A percentile compares a stretch with the other conserved stretches of the same genome.
Evolutionary conservation across 306 rosid species (phyloP).

Genomic region (Vicia sativa): DNA sequence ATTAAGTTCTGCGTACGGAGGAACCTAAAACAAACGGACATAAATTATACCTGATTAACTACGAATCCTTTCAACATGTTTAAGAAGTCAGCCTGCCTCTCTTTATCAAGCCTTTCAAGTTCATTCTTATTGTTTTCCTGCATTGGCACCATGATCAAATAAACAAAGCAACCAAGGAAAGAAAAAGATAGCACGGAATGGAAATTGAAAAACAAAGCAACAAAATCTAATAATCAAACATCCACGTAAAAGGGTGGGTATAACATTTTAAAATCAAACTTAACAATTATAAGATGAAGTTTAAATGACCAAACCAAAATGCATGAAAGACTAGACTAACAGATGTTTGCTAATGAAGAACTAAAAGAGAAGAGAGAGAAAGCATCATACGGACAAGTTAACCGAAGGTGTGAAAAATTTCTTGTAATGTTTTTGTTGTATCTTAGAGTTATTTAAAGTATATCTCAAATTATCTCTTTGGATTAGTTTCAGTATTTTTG

Average conservation of each 20-base stretch:
- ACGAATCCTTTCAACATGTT: conserved; percentile 93
- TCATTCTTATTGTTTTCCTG: conserved; percentile 94
- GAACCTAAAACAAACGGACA: conserved; percentile 13
- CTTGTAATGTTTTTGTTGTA: too few relatives aligned
- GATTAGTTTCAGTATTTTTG: too few relatives aligned
- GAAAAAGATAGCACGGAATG: neutral
- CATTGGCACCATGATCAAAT: conserved; percentile 38
- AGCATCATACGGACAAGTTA: too few relatives aligned
- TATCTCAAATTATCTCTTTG: too few relatives aligned
- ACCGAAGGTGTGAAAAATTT: too few relatives aligned
- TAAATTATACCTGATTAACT: conserved; percentile 73
- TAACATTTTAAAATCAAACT: conserved; percentile 16
- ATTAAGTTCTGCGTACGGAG: neutral
- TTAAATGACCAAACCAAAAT: conserved; percentile 2
- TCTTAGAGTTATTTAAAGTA: too few relatives aligned
- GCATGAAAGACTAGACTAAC: conserved; percentile 12
- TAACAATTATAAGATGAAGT: neutral
- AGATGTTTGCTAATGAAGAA: neutral
- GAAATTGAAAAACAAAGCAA: neutral
- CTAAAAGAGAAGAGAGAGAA: neutral
- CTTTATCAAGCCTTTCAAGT: conserved; percentile 85
- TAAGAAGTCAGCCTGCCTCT: conserved; percentile 76
- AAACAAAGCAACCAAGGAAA: conserved; percentile 7
- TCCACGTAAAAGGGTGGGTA: neutral
- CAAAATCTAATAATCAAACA: conserved; percentile 8